Evolutionary conservation across 352 stramenopile genomes (phyloP).

Genomic region (Pythium pectinolyticum): DNA sequence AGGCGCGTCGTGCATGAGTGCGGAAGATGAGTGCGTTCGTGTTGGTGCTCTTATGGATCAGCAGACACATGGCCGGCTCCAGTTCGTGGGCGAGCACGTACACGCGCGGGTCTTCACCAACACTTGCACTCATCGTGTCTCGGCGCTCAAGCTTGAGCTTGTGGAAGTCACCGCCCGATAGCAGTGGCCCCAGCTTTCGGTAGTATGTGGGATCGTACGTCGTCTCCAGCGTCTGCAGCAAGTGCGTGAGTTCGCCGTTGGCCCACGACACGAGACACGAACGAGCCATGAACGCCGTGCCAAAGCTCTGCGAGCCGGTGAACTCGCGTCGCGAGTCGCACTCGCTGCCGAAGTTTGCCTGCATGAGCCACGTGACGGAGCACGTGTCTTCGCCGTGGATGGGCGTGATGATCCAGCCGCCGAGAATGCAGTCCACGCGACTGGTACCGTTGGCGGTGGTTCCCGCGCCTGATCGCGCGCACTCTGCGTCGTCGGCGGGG

Average conservation of each 20-base stretch:
- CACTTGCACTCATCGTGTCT: conserved; percentile 29
- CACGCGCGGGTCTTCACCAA: conserved; percentile 41
- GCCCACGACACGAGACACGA: conserved; percentile 48
- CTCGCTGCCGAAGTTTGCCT: conserved; percentile 71
- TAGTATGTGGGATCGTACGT: conserved; percentile 60
- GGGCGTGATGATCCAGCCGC: conserved; percentile 65
- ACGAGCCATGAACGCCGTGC: conserved; percentile 35
- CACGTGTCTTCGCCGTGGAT: conserved; percentile 61
- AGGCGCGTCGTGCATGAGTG: conserved; percentile 31
- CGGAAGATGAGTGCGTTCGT: conserved; percentile 59
- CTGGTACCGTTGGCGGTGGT: neutral
- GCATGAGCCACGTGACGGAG: conserved; percentile 77
- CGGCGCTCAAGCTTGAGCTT: conserved; percentile 42
- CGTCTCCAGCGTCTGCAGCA: conserved; percentile 41
- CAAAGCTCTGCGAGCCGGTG: conserved; percentile 39
- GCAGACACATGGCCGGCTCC: conserved; percentile 48
- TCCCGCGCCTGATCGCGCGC: conserved; percentile 6
- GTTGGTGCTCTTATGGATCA: conserved; percentile 65
- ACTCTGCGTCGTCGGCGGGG: conserved; percentile 48
- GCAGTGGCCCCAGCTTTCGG: conserved; percentile 46
- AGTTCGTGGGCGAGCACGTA: conserved; percentile 50
- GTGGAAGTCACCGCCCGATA: conserved; percentile 39
- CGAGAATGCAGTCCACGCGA: conserved; percentile 66
- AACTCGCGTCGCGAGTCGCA: conserved; percentile 58
- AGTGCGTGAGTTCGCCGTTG: conserved; percentile 52